These are phyloP conservation scores for Paspalum notatum DNA, from an alignment of 176 grass and related monocot genomes.

Conservation along the genomic window DNA sequence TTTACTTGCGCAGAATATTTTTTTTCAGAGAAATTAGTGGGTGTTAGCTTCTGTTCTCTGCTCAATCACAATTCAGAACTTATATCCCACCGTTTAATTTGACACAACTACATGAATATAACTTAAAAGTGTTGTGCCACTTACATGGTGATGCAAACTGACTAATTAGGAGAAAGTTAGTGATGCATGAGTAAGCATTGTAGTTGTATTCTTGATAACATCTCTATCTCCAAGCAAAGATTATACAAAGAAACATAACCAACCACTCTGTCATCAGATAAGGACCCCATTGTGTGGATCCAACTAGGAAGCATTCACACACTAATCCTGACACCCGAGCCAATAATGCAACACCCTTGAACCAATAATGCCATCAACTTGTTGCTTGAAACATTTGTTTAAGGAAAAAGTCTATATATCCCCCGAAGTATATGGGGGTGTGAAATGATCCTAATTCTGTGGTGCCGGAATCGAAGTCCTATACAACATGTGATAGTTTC, in stretches of 20 bases:
- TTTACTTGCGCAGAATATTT: not conserved
- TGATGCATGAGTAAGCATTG: slow-evolving; percentile 46
- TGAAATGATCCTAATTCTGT: too few relatives aligned
- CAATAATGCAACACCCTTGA: slow-evolving; percentile 17
- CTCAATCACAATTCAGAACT: not conserved
- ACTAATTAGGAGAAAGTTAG: slow-evolving; percentile 6
- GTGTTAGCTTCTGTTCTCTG: not conserved
- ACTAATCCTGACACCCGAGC: slow-evolving; percentile 16
- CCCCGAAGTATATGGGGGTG: too few relatives aligned
- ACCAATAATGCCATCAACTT: slow-evolving; percentile 16
- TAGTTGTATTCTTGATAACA: slow-evolving; percentile 7
- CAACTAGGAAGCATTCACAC: slow-evolving; percentile 37
- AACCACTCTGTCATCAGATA: slow-evolving; percentile 34
- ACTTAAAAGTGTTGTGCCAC: not conserved
- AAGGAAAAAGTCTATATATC: too few relatives aligned
- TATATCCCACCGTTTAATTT: not conserved
- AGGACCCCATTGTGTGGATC: slow-evolving; percentile 47
- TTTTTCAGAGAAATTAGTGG: not conserved
- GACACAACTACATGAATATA: not conserved
- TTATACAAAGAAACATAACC: slow-evolving; percentile 34
- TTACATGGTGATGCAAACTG: slow-evolving; percentile 5
- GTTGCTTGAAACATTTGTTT: slow-evolving; percentile 33
- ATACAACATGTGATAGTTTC: too few relatives aligned
- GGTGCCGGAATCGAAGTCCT: too few relatives aligned
- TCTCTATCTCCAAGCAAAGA: slow-evolving; percentile 26